A percentile compares a stretch with the other conserved stretches of the same genome.
Evolutionary conservation across 2,329 filamentous ascomycete species (phyloP).

Genomic region (Fusarium fracticaudum): DNA sequence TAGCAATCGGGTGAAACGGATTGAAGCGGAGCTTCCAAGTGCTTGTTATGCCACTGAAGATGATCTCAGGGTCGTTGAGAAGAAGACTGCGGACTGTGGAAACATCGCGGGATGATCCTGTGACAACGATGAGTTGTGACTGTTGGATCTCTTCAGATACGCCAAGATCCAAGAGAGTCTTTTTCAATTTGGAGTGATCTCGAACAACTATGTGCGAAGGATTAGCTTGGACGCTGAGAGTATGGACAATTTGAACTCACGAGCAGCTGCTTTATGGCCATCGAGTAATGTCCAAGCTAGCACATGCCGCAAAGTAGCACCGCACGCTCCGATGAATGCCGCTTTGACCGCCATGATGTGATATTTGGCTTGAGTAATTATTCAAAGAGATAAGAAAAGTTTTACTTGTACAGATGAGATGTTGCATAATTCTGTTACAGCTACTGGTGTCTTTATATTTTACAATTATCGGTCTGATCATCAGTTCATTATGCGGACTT

Average conservation of each 20-base stretch:
- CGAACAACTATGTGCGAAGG: background rate
- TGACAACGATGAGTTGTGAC: background rate
- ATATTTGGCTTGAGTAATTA: too few species aligned
- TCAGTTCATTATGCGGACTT: background rate
- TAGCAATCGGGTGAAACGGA: background rate
- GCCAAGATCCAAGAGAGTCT: background rate
- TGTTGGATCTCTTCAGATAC: background rate
- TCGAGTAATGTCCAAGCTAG: background rate
- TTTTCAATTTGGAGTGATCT: background rate
- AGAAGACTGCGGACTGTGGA: background rate
- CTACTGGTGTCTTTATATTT: background rate
- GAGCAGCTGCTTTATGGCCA: background rate
- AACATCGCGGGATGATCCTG: background rate
- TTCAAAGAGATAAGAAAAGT: too few species aligned
- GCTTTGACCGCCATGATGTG: background rate
- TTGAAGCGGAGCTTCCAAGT: background rate
- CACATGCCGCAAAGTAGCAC: background rate
- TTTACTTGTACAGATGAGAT: background rate
- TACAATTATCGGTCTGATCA: too few species aligned
- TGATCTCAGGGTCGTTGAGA: background rate
- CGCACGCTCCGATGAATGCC: background rate
- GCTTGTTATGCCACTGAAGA: background rate
- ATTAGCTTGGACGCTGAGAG: background rate
- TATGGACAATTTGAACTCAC: background rate
- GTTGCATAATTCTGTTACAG: rapidly evolving